Evolutionary conservation across 495 filamentous ascomycete species (phyloP).

Genomic region (Parathielavia hyrcaniae): DNA sequence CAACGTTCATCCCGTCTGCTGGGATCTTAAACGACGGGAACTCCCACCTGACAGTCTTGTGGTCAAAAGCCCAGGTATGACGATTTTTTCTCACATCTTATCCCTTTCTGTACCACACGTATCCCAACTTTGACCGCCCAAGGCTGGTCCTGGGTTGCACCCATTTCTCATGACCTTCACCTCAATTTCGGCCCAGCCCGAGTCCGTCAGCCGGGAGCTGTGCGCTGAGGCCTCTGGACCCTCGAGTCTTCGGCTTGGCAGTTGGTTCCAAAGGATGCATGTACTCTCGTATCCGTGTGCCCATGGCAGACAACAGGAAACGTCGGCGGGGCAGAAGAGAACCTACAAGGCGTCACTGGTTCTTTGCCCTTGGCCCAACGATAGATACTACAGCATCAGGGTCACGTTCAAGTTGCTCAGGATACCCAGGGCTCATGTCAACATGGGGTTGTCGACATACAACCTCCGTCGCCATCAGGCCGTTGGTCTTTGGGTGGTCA

Average conservation of each 20-base stretch:
- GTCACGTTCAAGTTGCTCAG: neutral
- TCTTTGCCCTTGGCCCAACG: neutral
- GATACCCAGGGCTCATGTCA: neutral
- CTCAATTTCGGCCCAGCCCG: neutral
- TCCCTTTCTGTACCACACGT: neutral
- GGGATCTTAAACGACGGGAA: neutral
- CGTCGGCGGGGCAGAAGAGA: neutral
- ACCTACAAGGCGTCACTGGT: neutral
- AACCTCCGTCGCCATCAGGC: neutral
- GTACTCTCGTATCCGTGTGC: neutral
- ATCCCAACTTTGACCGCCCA: neutral
- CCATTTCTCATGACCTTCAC: neutral
- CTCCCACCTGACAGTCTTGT: constrained; percentile 9
- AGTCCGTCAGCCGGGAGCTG: neutral
- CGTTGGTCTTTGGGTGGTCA: neutral
- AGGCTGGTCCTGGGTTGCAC: neutral
- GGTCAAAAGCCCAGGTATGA: constrained; percentile 7
- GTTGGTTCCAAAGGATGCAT: constrained; percentile 5
- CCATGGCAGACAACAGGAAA: neutral
- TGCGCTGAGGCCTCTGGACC: neutral
- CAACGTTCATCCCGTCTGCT: neutral
- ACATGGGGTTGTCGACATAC: neutral
- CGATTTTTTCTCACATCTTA: neutral
- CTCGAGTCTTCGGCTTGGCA: constrained; percentile 6
- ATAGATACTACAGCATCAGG: neutral